Conservation (phyloP, 768 basidiomycete species). For the Lentinus tigrinus region DNA sequence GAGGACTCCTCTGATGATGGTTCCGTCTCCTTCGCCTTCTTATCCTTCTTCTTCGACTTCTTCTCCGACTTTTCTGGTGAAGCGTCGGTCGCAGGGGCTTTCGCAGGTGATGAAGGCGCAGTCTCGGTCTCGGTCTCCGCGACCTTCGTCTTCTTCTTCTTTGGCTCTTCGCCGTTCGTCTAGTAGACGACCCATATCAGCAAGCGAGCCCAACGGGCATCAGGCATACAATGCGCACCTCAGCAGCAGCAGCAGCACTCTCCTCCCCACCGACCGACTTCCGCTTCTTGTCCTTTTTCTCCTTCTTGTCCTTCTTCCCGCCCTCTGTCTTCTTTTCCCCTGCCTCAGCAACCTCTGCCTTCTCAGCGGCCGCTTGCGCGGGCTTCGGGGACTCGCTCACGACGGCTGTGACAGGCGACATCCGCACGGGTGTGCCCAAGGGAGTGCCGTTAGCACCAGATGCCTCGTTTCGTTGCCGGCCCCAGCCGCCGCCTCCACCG, state of each 20-base stretch:
- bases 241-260: not conserved
- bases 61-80: conserved; percentile 10
- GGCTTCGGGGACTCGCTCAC: conserved; percentile 11
- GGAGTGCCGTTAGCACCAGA: conserved; percentile 76
- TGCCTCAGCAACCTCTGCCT: not conserved
- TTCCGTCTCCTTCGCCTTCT: conserved; percentile 14
- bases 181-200: not conserved
- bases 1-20: conserved; percentile 3
- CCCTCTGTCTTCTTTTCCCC: conserved; percentile 4
- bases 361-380: conserved; percentile 6
- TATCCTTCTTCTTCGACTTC: conserved; percentile 16
- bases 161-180: conserved; percentile 14
- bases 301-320: conserved; percentile 25
- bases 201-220: not conserved
- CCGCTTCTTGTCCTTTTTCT: conserved; percentile 27
- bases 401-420: conserved; percentile 41
- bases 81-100: conserved; percentile 1
- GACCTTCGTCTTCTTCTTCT: conserved; percentile 25
- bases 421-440: conserved; percentile 59
- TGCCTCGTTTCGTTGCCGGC: conserved; percentile 15
- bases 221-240: conserved; percentile 6
- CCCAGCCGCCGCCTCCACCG: conserved; percentile 16
- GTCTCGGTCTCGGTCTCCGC: conserved; percentile 2
- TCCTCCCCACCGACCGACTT: conserved; percentile 21
- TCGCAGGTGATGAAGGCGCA: conserved; percentile 2